Evolutionary conservation across 305 asterid species (phyloP), one percentile per base, ranked within the genome.

Genomic region (Andrographis paniculata): DNA sequence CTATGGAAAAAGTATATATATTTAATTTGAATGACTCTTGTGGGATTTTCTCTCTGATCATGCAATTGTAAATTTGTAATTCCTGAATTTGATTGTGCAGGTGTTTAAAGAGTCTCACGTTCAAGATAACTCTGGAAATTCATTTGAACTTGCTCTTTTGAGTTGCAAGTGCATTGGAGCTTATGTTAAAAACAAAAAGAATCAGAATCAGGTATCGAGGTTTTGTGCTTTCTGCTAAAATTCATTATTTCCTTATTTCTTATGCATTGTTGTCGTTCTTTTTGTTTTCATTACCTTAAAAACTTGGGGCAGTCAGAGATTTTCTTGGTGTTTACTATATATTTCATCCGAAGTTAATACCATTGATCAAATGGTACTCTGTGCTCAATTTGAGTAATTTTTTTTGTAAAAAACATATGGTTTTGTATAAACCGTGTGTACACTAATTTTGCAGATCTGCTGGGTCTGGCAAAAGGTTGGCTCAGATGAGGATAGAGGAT

Each of bases 391-490:
- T 11, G 8, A 5, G 37, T 31, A 8, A 31, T 5, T 5, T 1
- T 3, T 31, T 31, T 10, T 37, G 20, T 14, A 15, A n/a, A 9
- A 2, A 37, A 7, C 12, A 37, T n/a, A 31, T 31, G 8, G 12
- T 31, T 37, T 37, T n/a, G 20, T 19, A 3, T 15, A 19, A 33
- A 28, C 13, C 14, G 3, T 8, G 28, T 19, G 14, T 15, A 10
- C 61, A 42, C 38, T 20, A 46, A 20, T 48, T 55, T 57, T 53
- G 63, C 69, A 92, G 99, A 84, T 92, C 42, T 84, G 95, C 78
- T 92, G 99, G 99, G 50, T 72, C 14, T 92, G 91, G 95, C 78
- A 77, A 69, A 92, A 92, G 74, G 85, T 82, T 37, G 56, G 58
- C 52, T 92, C 95, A 35, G 74, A 84, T 44, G 75, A 78, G 33